A percentile compares a stretch with the other conserved stretches of the same genome.
Conservation (phyloP, 177 flowering plant species). For the Telopea speciosissima region DNA sequence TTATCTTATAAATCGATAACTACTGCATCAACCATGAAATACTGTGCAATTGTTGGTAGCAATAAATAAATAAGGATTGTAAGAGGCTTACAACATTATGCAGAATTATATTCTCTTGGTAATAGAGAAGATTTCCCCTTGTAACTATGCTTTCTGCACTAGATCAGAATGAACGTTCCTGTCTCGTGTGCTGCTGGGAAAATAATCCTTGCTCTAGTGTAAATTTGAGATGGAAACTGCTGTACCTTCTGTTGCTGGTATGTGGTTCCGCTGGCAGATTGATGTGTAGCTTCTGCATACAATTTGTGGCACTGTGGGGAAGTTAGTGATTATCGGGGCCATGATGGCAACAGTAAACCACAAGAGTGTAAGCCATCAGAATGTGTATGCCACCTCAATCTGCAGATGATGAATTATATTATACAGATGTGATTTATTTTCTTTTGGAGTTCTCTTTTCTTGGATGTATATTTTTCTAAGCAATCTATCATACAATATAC, state of each 20-base stretch:
- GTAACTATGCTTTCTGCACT: no score
- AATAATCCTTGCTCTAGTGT: not conserved
- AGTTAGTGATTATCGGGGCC: not conserved
- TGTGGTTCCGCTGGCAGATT: not conserved
- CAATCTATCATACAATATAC: no score
- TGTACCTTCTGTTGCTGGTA: not conserved
- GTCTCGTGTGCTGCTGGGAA: not conserved
- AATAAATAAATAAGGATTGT: no score
- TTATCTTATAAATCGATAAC: not conserved
- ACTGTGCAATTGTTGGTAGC: no score
- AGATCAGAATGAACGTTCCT: not conserved
- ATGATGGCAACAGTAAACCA: not conserved
- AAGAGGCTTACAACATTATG: not conserved
- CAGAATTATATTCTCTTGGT: not conserved
- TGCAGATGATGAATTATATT: not conserved
- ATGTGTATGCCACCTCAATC: not conserved
- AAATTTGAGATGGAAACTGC: not conserved
- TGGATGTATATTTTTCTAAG: no score
- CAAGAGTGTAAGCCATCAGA: not conserved
- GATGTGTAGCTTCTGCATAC: not conserved
- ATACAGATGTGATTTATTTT: not conserved
- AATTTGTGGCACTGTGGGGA: not conserved
- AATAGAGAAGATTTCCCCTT: no score
- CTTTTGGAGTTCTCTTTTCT: not conserved
- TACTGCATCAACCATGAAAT: no score